phyloP scores from a whole-genome alignment of 441 rosid species.

The Populus trichocarpa region DNA sequence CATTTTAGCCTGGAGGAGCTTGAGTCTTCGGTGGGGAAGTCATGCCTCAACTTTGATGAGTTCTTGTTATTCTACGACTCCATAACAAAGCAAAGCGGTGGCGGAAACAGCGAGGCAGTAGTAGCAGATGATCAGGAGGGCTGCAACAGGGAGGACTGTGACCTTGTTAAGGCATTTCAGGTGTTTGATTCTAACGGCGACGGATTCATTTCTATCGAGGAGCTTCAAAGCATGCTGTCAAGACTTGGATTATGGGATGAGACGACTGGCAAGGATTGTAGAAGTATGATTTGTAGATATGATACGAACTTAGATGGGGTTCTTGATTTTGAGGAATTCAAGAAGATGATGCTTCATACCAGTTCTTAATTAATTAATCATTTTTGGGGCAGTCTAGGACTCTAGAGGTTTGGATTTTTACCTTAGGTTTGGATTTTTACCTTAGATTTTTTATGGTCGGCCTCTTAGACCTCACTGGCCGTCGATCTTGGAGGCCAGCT shows the following conservation, averaged over 20 bases:
- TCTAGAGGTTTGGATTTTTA: neutral
- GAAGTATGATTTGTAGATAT: slow-evolving; percentile 51
- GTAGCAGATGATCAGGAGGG: neutral
- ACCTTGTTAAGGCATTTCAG: slow-evolving; percentile 51
- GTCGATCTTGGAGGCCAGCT: neutral
- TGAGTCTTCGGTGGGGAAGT: slow-evolving; percentile 50
- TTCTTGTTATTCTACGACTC: slow-evolving; percentile 53
- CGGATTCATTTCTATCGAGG: slow-evolving; percentile 72
- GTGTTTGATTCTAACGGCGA: slow-evolving; percentile 69
- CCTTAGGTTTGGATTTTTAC: neutral
- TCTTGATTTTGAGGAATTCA: slow-evolving; percentile 78
- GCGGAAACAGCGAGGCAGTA: neutral
- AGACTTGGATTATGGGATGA: slow-evolving; percentile 77
- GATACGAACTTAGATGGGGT: slow-evolving; percentile 66
- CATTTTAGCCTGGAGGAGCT: slow-evolving; percentile 41
- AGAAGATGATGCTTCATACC: slow-evolving; percentile 53
- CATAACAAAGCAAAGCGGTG: slow-evolving; percentile 22
- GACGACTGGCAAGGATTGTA: slow-evolving; percentile 48
- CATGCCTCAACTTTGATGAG: slow-evolving; percentile 49
- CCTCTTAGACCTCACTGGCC: neutral
- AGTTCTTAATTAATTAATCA: neutral
- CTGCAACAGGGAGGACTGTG: slow-evolving; percentile 7
- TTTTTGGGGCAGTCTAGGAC: neutral
- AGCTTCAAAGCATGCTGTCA: slow-evolving; percentile 56
- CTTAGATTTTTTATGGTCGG: neutral